Base-by-base conservation (phyloP, 2,329 filamentous ascomycete species). In the Aspergillus brasiliensis region DNA sequence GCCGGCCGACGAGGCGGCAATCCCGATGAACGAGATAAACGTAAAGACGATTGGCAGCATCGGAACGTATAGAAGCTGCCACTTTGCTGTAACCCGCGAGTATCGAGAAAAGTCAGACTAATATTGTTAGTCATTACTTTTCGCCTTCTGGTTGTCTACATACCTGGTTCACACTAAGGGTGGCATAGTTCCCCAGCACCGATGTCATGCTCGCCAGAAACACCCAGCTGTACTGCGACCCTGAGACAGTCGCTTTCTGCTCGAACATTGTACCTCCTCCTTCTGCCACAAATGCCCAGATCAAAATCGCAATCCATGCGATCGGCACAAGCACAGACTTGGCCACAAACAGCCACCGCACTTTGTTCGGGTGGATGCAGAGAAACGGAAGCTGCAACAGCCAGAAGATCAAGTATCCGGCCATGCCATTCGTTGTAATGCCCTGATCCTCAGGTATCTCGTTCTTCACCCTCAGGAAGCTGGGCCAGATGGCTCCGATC, bases 261-360 rank as follows among this genome's bases (percentile, higher is more conserved):
- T 75, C 64, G 60, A 82, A 82, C 59, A 85, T 73, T 2, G 68
- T 73, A 5, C 82, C 78, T 19, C 83, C 82, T 3, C 83, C 82
- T 53, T 84, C 83, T 4, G 79, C 76, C 2, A 82, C 80, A 60
- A 89, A 81, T 3, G 83, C 83, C 86, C 86, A 89, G 48, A 86
- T 83, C 67, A 89, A 78, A 21, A 86, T 87, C 2, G 83, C 84
- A 59, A 89, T 79, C 69, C 85, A 86, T 2, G 84, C 82, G n/a
- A 84, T 75, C 1, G 86, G 86, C 10, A 87, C 81, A 3, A 80
- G 71, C 4, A 81, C 64, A 0, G 62, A 70, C 59, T 78, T 78
- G n/a, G 66, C 65, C 13, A 72, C 66, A 52, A 78, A 79, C 53
- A 79, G 57, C 67, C 70, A 75, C 3, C 75, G 71, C 7, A 77